Conservation (phyloP, 2,329 filamentous ascomycete species). For the Clonostachys rosea region DNA sequence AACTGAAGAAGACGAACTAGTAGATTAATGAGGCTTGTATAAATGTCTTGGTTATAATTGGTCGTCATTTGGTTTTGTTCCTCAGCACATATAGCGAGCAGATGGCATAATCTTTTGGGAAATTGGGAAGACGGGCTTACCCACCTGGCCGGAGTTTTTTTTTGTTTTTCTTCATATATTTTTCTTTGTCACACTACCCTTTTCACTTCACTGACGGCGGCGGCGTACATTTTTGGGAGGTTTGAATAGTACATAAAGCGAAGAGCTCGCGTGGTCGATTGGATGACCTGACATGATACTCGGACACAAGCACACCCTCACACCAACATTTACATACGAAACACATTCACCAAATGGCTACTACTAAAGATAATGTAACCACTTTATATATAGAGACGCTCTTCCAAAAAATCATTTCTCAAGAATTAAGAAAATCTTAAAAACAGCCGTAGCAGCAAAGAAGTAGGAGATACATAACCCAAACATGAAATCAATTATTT, state of each 20-base stretch:
- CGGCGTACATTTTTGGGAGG: too few species aligned
- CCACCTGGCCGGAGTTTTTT: not conserved
- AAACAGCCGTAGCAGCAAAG: too few species aligned
- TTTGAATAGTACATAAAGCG: not conserved
- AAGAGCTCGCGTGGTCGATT: not conserved
- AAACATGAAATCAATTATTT: too few species aligned
- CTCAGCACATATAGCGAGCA: not conserved
- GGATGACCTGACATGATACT: too few species aligned
- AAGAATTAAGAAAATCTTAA: too few species aligned
- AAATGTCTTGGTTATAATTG: not conserved
- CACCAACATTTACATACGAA: too few species aligned
- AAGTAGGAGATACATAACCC: too few species aligned
- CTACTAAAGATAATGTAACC: not conserved
- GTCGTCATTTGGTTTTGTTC: not conserved
- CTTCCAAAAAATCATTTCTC: too few species aligned
- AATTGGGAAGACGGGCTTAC: not conserved
- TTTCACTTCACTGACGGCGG: not conserved
- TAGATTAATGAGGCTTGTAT: not conserved
- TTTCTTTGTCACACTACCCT: not conserved
- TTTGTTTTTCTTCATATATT: not conserved
- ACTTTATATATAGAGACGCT: not conserved
- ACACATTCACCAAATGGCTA: too few species aligned
- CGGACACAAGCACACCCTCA: too few species aligned
- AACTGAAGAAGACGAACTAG: slow-evolving; percentile 6
- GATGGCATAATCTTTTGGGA: not conserved